phyloP scores from a whole-genome alignment of 2,329 filamentous ascomycete genomes.

The Hymenoscyphus albidus region DNA sequence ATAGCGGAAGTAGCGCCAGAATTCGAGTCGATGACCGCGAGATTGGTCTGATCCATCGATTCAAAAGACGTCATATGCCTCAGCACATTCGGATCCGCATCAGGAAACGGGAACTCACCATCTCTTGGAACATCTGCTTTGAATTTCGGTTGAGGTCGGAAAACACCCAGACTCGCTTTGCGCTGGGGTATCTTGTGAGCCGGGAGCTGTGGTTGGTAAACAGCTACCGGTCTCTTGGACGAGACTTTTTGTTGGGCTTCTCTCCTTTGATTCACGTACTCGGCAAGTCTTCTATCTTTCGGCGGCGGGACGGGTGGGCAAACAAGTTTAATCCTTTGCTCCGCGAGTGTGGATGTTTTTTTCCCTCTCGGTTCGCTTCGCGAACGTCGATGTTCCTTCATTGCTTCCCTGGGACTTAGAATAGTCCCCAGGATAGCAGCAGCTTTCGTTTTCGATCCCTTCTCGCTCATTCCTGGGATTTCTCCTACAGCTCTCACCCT shows the following conservation, averaged over 20 bases:
- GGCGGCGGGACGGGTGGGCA: conserved; percentile 5
- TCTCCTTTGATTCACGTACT: background rate
- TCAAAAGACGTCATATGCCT: conserved; percentile 7
- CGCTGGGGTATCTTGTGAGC: background rate
- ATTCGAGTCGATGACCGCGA: too few species aligned
- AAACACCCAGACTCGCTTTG: background rate
- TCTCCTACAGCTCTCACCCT: background rate
- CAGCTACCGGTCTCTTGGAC: background rate
- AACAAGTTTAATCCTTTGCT: background rate
- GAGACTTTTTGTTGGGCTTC: background rate
- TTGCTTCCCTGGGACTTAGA: conserved; percentile 10
- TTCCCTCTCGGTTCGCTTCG: conserved; percentile 7
- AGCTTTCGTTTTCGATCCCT: conserved; percentile 4
- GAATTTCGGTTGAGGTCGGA: background rate
- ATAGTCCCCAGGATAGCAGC: conserved; percentile 9
- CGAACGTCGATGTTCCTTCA: conserved; percentile 9
- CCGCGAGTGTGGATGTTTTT: background rate
- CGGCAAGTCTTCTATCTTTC: background rate
- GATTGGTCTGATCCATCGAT: background rate
- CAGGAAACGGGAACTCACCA: background rate
- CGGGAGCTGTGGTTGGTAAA: conserved; percentile 8
- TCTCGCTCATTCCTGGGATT: background rate
- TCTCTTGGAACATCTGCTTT: background rate
- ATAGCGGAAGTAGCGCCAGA: background rate
- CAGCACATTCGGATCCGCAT: conserved; percentile 11